Percentiles rank a stretch among this genome's conserved stretches.
phyloP scores from a whole-genome alignment of 2,329 filamentous ascomycete genomes.

The Grosmannia serpens region DNA sequence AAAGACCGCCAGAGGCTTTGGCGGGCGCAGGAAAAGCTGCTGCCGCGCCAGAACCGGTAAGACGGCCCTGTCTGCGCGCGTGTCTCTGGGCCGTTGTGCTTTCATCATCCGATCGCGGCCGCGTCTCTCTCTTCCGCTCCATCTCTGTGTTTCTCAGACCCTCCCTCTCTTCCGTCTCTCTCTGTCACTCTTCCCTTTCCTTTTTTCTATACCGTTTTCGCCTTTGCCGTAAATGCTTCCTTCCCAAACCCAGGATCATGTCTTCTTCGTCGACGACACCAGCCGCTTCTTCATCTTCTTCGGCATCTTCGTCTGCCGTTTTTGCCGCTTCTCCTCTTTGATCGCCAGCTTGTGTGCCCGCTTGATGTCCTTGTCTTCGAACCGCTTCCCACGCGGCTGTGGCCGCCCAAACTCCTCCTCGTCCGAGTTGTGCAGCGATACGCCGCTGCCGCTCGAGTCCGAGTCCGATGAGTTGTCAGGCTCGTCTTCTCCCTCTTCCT shows the following conservation, averaged over 20 bases:
- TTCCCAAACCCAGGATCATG: not conserved
- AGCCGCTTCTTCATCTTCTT: conserved; percentile 92
- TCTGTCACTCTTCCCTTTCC: conserved; percentile 20
- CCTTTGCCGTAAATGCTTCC: not conserved
- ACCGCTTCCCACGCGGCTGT: conserved; percentile 66
- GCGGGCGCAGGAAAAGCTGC: not conserved
- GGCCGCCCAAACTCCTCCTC: conserved; percentile 52
- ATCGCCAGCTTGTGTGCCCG: conserved; percentile 78
- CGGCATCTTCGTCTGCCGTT: conserved; percentile 89
- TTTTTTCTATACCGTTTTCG: conserved; percentile 30
- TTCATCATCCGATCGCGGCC: conserved; percentile 11
- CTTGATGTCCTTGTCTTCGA: conserved; percentile 86
- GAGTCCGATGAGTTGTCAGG: conserved; percentile 23
- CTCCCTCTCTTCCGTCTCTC: not conserved
- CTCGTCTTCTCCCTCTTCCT: not conserved
- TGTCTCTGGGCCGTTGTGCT: conserved; percentile 6
- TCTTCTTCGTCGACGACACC: conserved; percentile 51
- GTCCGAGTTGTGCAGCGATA: conserved; percentile 24
- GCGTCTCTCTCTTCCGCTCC: not conserved
- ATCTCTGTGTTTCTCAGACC: not conserved
- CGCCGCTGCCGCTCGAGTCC: conserved; percentile 37
- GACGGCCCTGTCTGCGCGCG: not conserved
- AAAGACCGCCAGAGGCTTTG: not conserved
- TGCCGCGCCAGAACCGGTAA: not conserved
- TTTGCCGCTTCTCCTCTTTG: conserved; percentile 92